phyloP scores from a whole-genome alignment of 2,329 filamentous ascomycete species.

The Tolypocladium paradoxum region DNA sequence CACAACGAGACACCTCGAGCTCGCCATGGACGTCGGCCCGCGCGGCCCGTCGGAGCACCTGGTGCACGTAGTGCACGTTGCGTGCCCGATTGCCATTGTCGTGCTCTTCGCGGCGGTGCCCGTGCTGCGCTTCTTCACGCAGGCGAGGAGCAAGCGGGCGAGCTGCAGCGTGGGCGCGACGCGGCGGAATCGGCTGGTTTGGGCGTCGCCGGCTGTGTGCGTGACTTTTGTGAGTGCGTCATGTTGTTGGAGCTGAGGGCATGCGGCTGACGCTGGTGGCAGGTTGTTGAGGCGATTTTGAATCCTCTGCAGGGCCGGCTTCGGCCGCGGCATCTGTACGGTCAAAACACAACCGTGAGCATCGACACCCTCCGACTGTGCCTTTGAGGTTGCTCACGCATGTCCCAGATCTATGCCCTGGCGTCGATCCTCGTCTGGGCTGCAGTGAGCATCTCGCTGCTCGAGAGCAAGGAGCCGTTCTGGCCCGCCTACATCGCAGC shows the following conservation, averaged over 20 bases:
- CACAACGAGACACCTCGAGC: not conserved
- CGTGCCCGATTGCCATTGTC: not conserved
- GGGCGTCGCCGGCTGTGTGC: not conserved
- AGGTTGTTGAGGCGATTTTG: not conserved
- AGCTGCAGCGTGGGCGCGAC: not conserved
- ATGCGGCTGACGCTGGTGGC: not conserved
- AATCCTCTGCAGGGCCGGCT: not conserved
- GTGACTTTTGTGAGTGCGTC: not conserved
- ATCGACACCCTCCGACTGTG: not conserved
- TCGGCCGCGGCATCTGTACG: not conserved
- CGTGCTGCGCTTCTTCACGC: not conserved
- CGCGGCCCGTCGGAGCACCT: not conserved
- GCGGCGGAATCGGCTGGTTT: not conserved
- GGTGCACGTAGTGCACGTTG: not conserved
- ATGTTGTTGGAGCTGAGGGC: too few relatives aligned
- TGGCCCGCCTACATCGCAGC: conserved; percentile 6
- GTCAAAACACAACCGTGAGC: not conserved
- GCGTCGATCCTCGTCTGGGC: conserved; percentile 4
- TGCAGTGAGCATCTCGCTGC: conserved; percentile 3
- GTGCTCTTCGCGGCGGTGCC: not conserved
- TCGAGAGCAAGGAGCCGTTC: conserved; percentile 2
- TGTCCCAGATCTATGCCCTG: conserved; percentile 1
- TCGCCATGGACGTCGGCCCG: not conserved
- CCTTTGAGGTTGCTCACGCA: not conserved
- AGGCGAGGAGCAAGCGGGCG: not conserved